phyloP scores from a whole-genome alignment of 176 grass and related monocot species.

The Carex myosuroides region DNA sequence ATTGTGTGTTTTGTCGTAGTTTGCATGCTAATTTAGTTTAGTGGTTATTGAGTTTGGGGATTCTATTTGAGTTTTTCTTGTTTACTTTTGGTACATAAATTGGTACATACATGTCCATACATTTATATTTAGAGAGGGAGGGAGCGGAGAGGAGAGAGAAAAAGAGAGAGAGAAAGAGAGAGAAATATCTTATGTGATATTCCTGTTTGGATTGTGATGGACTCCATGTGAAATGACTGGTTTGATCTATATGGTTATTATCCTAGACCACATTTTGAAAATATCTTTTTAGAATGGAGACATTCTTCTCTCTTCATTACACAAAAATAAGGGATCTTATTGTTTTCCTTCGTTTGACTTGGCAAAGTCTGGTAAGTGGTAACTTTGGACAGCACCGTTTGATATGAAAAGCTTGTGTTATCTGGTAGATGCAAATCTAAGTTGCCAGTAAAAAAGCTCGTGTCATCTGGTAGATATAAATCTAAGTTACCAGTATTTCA shows the following conservation, averaged over 20 bases:
- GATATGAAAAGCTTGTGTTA: background rate
- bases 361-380: background rate
- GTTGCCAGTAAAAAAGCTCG: background rate
- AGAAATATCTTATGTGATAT: background rate
- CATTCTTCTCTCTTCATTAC: background rate
- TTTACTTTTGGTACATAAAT: constrained; percentile 4
- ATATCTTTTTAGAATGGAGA: background rate
- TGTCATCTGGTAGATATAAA: background rate
- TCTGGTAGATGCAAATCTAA: background rate
- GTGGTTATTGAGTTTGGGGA: background rate
- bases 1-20: background rate
- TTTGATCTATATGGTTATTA: constrained; percentile 1
- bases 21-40: constrained; percentile 7
- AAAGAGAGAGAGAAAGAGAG: background rate
- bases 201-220: constrained; percentile 1
- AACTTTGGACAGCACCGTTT: background rate
- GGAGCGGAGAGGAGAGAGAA: background rate
- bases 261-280: background rate
- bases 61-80: background rate
- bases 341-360: background rate
- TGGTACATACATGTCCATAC: background rate
- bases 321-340: background rate
- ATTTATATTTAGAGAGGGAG: background rate
- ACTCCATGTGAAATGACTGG: background rate
- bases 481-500: background rate